These are phyloP conservation scores for Phycomyces blakesleeanus DNA, from an alignment of 192 early-diverging fungal species.

Conservation along the genomic window DNA sequence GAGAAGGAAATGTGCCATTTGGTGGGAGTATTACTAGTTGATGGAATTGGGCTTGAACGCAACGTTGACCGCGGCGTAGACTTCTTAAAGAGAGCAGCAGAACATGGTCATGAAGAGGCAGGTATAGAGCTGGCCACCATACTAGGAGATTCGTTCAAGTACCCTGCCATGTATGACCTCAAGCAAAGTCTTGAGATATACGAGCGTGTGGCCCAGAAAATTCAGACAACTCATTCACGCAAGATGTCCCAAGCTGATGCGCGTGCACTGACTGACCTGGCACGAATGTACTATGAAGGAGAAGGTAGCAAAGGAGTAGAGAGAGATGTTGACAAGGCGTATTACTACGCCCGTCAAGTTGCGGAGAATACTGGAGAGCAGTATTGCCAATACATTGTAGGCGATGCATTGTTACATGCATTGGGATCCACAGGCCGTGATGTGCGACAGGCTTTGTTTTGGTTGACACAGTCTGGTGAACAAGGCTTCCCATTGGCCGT, in stretches of 20 bases:
- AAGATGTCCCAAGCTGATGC: slow-evolving; percentile 17
- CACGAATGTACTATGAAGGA: slow-evolving; percentile 27
- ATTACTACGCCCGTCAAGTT: slow-evolving; percentile 24
- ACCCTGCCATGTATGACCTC: slow-evolving; percentile 22
- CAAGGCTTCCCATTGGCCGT: slow-evolving; percentile 34
- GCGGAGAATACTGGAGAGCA: slow-evolving; percentile 28
- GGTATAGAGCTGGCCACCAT: slow-evolving; percentile 21
- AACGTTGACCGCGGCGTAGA: slow-evolving; percentile 6
- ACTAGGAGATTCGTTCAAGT: slow-evolving; percentile 24
- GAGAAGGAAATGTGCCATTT: slow-evolving; percentile 19
- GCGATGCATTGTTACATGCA: slow-evolving; percentile 20
- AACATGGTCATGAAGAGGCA: slow-evolving; percentile 20
- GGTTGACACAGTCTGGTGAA: slow-evolving; percentile 30
- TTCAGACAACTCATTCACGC: not conserved
- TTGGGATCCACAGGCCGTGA: slow-evolving; percentile 6
- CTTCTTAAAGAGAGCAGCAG: slow-evolving; percentile 15
- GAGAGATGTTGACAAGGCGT: slow-evolving; percentile 26
- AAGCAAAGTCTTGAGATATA: slow-evolving; percentile 21
- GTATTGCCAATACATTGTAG: slow-evolving; percentile 35
- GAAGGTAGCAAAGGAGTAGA: slow-evolving; percentile 16
- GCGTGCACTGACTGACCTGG: slow-evolving; percentile 27
- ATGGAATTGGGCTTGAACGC: slow-evolving; percentile 22
- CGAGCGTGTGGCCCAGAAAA: slow-evolving; percentile 14
- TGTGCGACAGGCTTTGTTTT: slow-evolving; percentile 26
- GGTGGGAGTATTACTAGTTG: slow-evolving; percentile 21